Evolutionary conservation across 2,329 filamentous ascomycete genomes (phyloP), one percentile per base, ranked within the genome.

Genomic region (Cercospora sp.): DNA sequence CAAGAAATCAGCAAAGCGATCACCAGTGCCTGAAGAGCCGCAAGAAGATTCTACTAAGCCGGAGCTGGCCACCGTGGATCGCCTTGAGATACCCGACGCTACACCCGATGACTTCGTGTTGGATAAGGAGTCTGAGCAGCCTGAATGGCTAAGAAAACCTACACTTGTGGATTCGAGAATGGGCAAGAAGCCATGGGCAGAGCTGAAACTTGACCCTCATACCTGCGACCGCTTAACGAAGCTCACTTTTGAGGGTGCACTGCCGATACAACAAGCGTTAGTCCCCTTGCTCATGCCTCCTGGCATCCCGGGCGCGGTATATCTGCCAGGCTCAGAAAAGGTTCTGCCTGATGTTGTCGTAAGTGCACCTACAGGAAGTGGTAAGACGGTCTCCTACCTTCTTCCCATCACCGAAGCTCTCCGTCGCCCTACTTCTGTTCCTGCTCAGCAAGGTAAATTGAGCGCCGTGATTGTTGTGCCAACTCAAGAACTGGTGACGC

Each of bases 301-400:
- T 88, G 23, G 87, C 86, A 68, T 66, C 5, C 48, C 67, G 30
- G 76, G 75, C 3, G 70, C 76, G 13, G 67, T 45, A 3, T 76
- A 67, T 59, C 31, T 72, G 3, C 70, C 73, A 13, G 75, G 75
- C 5, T 74, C 74, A 12, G 74, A 77, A 42, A 62, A 62, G 23
- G 65, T 76, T n/a, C 0, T 78, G 8, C 84, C 86, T 51, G 95
- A 99, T 78, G 80, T 99, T 4, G 90, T 97, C 55, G 90, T 99
- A 2, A 95, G 93, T 7, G 95, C 96, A 0, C 91, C 94, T 1
- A 99, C 95, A 0, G 95, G 95, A 8, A 98, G 95, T 0, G 95
- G 95, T 66, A 99, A 99, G 78, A 99, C 95, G 0, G 80, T 99
- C 16, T 91, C 94, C 0, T 99, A 99, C 75, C 88, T 94, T 0